Conservation (phyloP, 495 filamentous ascomycete genomes). For the Terfezia claveryi region DNA sequence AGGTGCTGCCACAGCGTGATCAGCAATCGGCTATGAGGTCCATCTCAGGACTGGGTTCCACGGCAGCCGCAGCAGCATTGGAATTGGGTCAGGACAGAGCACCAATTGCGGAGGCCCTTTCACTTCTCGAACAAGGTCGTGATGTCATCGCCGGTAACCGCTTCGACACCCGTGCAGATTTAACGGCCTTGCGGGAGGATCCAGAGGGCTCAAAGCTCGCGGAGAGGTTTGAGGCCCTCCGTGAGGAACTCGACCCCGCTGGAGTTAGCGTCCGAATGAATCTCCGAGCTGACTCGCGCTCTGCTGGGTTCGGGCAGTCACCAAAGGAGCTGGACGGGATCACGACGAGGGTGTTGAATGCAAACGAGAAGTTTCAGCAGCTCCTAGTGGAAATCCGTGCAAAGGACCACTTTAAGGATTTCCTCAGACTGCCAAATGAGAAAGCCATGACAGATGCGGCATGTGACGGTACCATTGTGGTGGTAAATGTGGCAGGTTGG, state of each 20-base stretch:
- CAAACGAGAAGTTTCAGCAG: background rate
- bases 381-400: background rate
- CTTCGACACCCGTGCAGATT: slow-evolving; percentile 13
- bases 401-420: background rate
- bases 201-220: slow-evolving; percentile 3
- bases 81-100: slow-evolving; percentile 1
- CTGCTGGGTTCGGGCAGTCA: background rate
- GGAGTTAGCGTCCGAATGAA: background rate
- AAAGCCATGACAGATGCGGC: background rate
- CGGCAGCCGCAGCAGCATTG: slow-evolving; percentile 11
- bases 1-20: slow-evolving; percentile 2
- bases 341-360: background rate
- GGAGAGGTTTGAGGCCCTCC: background rate
- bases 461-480: background rate
- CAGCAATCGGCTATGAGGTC: slow-evolving; percentile 10
- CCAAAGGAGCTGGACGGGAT: background rate
- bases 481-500: background rate
- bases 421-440: background rate
- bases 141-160: slow-evolving; percentile 12
- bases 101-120: slow-evolving; percentile 7
- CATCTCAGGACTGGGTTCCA: slow-evolving; percentile 10
- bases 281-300: background rate
- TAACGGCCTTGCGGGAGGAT: slow-evolving; percentile 2
- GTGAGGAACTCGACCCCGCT: background rate
- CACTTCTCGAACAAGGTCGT: slow-evolving; percentile 16